Conservation (phyloP, 2,329 filamentous ascomycete species). For the Penicillium aurantiogriseum region DNA sequence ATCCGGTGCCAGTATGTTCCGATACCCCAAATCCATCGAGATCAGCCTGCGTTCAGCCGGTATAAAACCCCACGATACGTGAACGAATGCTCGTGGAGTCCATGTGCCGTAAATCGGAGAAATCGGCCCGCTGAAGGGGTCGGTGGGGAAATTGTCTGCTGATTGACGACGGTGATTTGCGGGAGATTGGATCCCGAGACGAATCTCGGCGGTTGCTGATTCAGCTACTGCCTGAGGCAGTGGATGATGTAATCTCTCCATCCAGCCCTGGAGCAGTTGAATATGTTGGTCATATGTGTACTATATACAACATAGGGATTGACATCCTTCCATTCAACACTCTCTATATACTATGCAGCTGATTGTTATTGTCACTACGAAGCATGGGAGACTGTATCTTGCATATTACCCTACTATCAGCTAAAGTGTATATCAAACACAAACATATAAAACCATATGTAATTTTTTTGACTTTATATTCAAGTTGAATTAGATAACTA, state of each 20-base stretch:
- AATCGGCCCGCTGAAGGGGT: constrained; percentile 19
- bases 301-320: too few relatives aligned
- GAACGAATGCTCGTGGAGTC: constrained; percentile 22
- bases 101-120: constrained; percentile 43
- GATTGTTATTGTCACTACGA: too few relatives aligned
- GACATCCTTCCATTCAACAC: too few relatives aligned
- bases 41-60: constrained; percentile 29
- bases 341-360: too few relatives aligned
- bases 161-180: not conserved
- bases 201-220: constrained; percentile 32
- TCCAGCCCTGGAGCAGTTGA: too few relatives aligned
- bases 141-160: not conserved
- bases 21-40: constrained; percentile 38
- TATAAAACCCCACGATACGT: constrained; percentile 31
- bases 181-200: constrained; percentile 10
- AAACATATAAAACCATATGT: too few relatives aligned
- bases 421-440: not conserved
- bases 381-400: not conserved
- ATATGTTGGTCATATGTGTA: not conserved
- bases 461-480: not conserved
- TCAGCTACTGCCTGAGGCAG: constrained; percentile 10
- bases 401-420: not conserved
- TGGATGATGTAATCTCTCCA: not conserved
- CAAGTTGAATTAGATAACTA: too few relatives aligned
- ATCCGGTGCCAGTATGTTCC: constrained; percentile 36